Conservation (phyloP, 768 basidiomycete species). For the Boletales sp. region DNA sequence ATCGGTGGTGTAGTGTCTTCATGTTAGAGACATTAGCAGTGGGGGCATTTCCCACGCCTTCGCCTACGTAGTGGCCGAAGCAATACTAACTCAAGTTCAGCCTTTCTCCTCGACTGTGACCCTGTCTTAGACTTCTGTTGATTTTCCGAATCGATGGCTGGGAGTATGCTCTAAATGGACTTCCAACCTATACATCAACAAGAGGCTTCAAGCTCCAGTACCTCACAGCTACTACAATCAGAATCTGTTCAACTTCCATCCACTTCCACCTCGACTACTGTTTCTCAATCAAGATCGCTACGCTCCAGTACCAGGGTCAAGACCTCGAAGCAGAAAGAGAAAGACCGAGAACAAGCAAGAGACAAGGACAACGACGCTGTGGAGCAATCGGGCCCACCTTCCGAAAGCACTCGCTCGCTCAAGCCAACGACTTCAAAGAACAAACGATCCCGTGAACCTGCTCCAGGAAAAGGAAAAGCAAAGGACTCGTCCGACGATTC, state of each 20-base stretch:
- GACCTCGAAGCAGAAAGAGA: slow-evolving; percentile 68
- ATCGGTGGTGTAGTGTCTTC: slow-evolving; percentile 12
- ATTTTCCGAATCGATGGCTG: slow-evolving; percentile 70
- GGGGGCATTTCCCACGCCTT: slow-evolving; percentile 30
- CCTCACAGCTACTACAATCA: slow-evolving; percentile 40
- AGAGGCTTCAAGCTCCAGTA: slow-evolving; percentile 68
- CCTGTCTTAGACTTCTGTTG: slow-evolving; percentile 19
- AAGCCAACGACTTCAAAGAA: slow-evolving; percentile 38
- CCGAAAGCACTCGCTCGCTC: slow-evolving; percentile 43
- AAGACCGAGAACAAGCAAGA: slow-evolving; percentile 50
- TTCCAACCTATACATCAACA: slow-evolving; percentile 69
- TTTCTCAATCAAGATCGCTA: slow-evolving; percentile 53
- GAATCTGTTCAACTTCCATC: slow-evolving; percentile 33
- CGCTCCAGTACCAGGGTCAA: slow-evolving; percentile 77
- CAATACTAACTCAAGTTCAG: slow-evolving; percentile 19
- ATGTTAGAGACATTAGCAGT: not conserved
- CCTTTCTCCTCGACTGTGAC: slow-evolving; percentile 24
- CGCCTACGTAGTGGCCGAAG: slow-evolving; percentile 18
- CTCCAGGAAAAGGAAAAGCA: slow-evolving; percentile 56
- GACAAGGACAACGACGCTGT: slow-evolving; percentile 50
- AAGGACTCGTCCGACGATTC: slow-evolving; percentile 56
- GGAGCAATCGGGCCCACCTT: slow-evolving; percentile 38
- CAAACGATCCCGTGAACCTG: slow-evolving; percentile 51
- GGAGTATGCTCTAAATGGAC: slow-evolving; percentile 89
- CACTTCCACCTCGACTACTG: slow-evolving; percentile 32